Evolutionary conservation across 805 yeast species (phyloP).

Genomic region (Nakazawaea wyomingensis): DNA sequence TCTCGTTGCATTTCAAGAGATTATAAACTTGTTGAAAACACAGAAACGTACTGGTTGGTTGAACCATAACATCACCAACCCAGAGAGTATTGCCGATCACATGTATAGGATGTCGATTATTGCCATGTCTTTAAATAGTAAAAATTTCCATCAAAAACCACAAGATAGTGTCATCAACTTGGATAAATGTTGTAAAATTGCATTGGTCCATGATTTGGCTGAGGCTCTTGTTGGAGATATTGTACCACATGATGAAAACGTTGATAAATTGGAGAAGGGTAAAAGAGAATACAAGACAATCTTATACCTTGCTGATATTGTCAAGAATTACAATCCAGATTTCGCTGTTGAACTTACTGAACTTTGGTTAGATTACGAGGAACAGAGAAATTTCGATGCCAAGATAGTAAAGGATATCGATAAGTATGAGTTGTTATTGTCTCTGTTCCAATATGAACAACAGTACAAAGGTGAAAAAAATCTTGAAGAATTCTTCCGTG

Average conservation of each 20-base stretch:
- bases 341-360: constrained; percentile 64
- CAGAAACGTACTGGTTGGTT: constrained; percentile 95
- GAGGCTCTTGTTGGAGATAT: constrained; percentile 94
- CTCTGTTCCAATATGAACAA: constrained; percentile 81
- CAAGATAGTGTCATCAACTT: constrained; percentile 55
- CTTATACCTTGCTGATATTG: constrained; percentile 52
- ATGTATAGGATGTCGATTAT: constrained; percentile 92
- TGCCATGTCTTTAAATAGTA: constrained; percentile 56
- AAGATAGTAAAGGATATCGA: constrained; percentile 90
- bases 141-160: constrained; percentile 22
- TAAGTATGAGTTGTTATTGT: constrained; percentile 80
- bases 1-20: constrained; percentile 40
- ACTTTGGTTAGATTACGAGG: constrained; percentile 87
- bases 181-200: constrained; percentile 74
- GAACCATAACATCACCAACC: constrained; percentile 51
- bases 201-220: constrained; percentile 90
- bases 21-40: constrained; percentile 65
- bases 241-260: constrained; percentile 65
- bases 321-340: constrained; percentile 55
- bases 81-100: constrained; percentile 85
- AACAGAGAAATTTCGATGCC: constrained; percentile 76
- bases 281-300: constrained; percentile 74
- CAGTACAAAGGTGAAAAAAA: constrained; percentile 49
- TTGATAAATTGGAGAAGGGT: constrained; percentile 78
- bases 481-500: constrained; percentile 64